Base-by-base conservation (phyloP, 192 early-diverging fungal species). In the Mortierella antarctica region DNA sequence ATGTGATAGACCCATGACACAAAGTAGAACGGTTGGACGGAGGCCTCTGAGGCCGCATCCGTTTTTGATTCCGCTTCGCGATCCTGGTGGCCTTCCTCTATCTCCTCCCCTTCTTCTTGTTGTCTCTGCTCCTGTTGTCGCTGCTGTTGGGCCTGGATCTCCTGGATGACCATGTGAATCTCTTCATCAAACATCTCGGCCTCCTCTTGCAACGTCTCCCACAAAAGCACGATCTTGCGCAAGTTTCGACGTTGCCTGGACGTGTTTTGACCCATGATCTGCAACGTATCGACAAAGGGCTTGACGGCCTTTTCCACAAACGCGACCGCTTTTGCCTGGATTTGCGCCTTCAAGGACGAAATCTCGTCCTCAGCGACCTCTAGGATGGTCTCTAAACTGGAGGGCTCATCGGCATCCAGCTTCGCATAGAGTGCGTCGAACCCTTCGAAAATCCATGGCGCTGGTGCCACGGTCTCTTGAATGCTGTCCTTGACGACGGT, bases 1-100 rank as follows among this genome's bases (percentile, higher is more conserved):
- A 84, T 82, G 51, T 90, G 83, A 71, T 88, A 92, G 12, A 84
- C 85, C 92, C 92, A 93, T 0, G 85, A 88, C 5, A 90, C 92
- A 17, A 93, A 82, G 54, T 87, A 87, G 59, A 77, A 92, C 2
- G 86, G 85, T 46, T 47, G 54, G 21, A 59, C 53, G 7, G 51
- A 46, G 1, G 45, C 55, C n/a, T 83, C 67, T 59, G 46, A 7
- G 4, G 8, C 0, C 10, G 21, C 23, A 15, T 42, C 46, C 18
- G 41, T 39, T 15, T 49, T 51, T 0, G 13, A n/a, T 9, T 45
- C 65, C 18, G 31, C 42, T 55, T 42, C 44, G 1, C 31, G 3
- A 31, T 31, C 1, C 3, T 31, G 31, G 31, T 31, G 31, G 31
- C 31, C 31, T 31, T 48, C 66, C 14, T 18, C 42, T 5, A 40